phyloP scores from a whole-genome alignment of 176 grass and related monocot genomes.

The Triticum dicoccoides region DNA sequence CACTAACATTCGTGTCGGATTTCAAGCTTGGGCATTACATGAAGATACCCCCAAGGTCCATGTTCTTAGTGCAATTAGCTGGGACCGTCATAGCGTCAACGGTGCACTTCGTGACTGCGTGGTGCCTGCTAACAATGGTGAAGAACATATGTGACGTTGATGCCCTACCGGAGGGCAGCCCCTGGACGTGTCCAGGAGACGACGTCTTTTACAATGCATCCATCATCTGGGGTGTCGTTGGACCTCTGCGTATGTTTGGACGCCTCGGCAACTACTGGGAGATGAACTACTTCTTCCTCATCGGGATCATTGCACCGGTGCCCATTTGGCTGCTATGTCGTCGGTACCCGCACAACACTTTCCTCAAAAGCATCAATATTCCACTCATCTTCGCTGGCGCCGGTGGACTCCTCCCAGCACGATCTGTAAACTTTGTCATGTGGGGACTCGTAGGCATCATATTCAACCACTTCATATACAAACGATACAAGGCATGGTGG shows the following conservation, averaged over 20 bases:
- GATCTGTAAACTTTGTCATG: constrained; percentile 69
- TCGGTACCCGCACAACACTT: constrained; percentile 35
- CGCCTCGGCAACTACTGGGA: constrained; percentile 48
- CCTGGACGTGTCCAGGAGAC: constrained; percentile 81
- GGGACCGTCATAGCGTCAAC: constrained; percentile 65
- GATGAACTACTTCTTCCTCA: constrained; percentile 90
- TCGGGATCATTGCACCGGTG: constrained; percentile 46
- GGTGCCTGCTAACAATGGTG: constrained; percentile 66
- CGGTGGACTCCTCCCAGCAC: constrained; percentile 50
- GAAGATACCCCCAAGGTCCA: constrained; percentile 83
- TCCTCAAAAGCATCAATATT: constrained; percentile 21
- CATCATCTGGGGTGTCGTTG: constrained; percentile 92
- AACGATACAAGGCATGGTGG: constrained; percentile 58
- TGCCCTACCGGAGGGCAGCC: constrained; percentile 55
- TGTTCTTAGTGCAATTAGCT: constrained; percentile 70
- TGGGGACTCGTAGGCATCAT: constrained; percentile 59
- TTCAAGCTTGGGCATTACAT: constrained; percentile 97
- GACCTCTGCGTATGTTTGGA: constrained; percentile 75
- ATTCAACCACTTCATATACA: constrained; percentile 66
- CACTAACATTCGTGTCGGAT: constrained; percentile 63
- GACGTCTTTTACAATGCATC: constrained; percentile 89
- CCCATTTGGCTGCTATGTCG: constrained; percentile 43
- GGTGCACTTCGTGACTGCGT: constrained; percentile 67
- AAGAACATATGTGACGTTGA: constrained; percentile 46
- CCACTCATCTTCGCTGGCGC: constrained; percentile 47